These are phyloP conservation scores for Beta vulgaris DNA, from an alignment of 148 eudicot species.

Conservation along the genomic window DNA sequence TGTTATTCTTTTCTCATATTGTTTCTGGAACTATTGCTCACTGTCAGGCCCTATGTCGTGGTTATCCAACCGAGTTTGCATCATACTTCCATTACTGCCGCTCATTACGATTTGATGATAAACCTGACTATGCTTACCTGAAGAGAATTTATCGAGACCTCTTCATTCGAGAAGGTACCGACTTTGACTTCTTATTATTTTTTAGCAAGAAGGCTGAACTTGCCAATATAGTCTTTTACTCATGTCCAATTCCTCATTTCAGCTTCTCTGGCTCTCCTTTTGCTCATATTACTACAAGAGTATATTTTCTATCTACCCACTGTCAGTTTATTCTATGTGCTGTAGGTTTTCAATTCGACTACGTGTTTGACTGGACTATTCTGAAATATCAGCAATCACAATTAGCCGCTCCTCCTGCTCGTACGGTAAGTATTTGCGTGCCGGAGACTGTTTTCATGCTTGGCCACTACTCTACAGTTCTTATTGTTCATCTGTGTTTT, in stretches of 20 bases:
- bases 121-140: conserved; percentile 89
- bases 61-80: conserved; percentile 88
- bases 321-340: neutral
- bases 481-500: neutral
- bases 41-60: conserved; percentile 72
- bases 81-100: conserved; percentile 96
- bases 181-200: conserved; percentile 8
- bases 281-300: neutral
- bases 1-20: neutral
- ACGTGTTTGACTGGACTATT: conserved; percentile 97
- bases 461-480: neutral
- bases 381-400: conserved; percentile 98
- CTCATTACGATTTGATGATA: conserved; percentile 90
- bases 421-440: conserved; percentile 49
- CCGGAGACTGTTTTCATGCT: neutral
- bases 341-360: conserved; percentile 94
- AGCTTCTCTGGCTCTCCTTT: neutral
- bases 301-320: neutral
- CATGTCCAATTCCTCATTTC: no score
- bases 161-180: conserved; percentile 93
- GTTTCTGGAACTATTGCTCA: conserved; percentile 3
- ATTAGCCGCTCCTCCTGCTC: conserved; percentile 68
- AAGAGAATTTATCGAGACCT: conserved; percentile 93
- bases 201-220: no score
- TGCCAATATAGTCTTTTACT: no score